phyloP scores from a whole-genome alignment of 208 protist genomes.

The Wallacemonas sp. region DNA sequence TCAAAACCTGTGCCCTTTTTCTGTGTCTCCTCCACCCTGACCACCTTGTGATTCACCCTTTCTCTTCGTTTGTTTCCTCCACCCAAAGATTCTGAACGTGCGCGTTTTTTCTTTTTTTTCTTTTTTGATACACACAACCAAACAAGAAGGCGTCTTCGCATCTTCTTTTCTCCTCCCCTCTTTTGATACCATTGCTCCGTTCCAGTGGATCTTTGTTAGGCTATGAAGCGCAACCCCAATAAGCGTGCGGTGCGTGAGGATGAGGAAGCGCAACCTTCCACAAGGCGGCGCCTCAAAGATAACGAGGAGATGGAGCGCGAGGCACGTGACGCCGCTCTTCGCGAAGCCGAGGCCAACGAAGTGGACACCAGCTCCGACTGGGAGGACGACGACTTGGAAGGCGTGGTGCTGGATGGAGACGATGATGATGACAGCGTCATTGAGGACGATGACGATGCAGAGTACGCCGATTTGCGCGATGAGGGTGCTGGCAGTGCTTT shows the following conservation, averaged over 20 bases:
- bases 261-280: conserved; percentile 25
- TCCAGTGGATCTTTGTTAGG: conserved; percentile 5
- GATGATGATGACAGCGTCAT: conserved; percentile 50
- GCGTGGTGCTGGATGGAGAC: conserved; percentile 35
- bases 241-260: conserved; percentile 50
- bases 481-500: conserved; percentile 46
- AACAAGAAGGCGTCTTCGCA: conserved; percentile 1
- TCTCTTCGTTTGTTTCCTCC: too few relatives aligned
- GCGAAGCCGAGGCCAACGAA: conserved; percentile 24
- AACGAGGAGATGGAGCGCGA: conserved; percentile 38
- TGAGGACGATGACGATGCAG: conserved; percentile 60
- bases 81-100: too few relatives aligned
- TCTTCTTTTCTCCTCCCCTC: conserved; percentile 11
- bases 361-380: conserved; percentile 15
- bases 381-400: conserved; percentile 26
- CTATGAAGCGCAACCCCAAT: conserved; percentile 14
- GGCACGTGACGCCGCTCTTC: conserved; percentile 28
- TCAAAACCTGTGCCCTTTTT: too few relatives aligned
- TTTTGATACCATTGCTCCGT: not conserved
- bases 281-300: conserved; percentile 35
- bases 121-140: not conserved
- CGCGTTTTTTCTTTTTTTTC: conserved; percentile 3
- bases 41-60: too few relatives aligned
- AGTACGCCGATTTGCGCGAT: conserved; percentile 79
- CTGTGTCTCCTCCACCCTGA: not conserved